Evolutionary conservation across 805 yeast species (phyloP).

Genomic region (Yarrowia alimentaria): DNA sequence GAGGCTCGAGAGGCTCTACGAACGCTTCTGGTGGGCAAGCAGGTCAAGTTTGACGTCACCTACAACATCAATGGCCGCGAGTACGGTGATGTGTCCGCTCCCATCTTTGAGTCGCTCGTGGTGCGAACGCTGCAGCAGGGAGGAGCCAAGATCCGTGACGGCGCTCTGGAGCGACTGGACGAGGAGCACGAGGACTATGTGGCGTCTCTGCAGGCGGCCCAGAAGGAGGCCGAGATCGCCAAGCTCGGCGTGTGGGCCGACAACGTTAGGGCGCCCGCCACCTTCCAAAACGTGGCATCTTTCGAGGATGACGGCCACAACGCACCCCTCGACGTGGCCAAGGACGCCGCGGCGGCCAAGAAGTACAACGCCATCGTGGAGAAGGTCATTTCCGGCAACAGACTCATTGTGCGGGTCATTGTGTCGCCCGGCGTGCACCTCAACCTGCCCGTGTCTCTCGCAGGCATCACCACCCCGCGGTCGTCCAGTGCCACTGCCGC

Average conservation of each 20-base stretch:
- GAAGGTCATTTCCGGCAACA: slow-evolving; percentile 74
- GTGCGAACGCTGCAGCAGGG: slow-evolving; percentile 59
- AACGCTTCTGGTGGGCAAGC: slow-evolving; percentile 60
- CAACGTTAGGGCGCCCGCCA: slow-evolving; percentile 29
- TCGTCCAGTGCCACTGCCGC: slow-evolving; percentile 48
- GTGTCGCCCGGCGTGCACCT: slow-evolving; percentile 48
- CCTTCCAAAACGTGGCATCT: not conserved
- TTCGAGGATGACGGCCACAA: slow-evolving; percentile 18
- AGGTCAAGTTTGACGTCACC: slow-evolving; percentile 55
- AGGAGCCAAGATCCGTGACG: slow-evolving; percentile 59
- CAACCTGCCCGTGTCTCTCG: slow-evolving; percentile 59
- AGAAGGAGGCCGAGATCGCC: slow-evolving; percentile 50
- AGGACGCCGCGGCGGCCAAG: slow-evolving; percentile 36
- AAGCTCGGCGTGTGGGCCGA: slow-evolving; percentile 57
- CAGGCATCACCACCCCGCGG: slow-evolving; percentile 74
- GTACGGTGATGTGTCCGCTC: slow-evolving; percentile 69
- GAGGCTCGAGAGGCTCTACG: slow-evolving; percentile 64
- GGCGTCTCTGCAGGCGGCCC: slow-evolving; percentile 37
- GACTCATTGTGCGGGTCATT: slow-evolving; percentile 61
- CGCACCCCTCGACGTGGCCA: slow-evolving; percentile 18
- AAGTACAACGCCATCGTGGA: slow-evolving; percentile 65
- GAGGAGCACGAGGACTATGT: slow-evolving; percentile 44
- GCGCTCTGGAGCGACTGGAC: slow-evolving; percentile 43
- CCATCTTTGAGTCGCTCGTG: slow-evolving; percentile 58
- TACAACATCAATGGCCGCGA: slow-evolving; percentile 55